These are phyloP conservation scores for Suillus subluteus DNA, from an alignment of 768 basidiomycete species.

Conservation along the genomic window DNA sequence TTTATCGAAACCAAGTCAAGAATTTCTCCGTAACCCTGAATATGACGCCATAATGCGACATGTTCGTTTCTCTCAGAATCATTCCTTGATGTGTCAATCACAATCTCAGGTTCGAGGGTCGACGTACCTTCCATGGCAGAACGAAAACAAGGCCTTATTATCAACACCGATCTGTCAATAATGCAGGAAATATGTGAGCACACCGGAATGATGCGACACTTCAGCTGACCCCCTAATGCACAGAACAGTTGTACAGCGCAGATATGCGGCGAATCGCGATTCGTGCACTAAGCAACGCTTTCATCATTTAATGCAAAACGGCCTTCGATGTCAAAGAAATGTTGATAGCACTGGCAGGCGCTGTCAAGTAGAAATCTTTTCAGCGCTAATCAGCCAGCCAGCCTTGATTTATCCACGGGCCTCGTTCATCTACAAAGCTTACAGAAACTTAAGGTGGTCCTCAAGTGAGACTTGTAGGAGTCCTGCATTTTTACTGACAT, in stretches of 20 bases:
- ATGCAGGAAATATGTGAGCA: slow-evolving; percentile 55
- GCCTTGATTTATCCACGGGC: slow-evolving; percentile 47
- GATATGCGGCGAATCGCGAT: slow-evolving; percentile 57
- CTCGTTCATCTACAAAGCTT: slow-evolving; percentile 58
- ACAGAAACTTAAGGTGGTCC: slow-evolving; percentile 14
- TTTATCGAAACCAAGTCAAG: slow-evolving; percentile 37
- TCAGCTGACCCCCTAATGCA: slow-evolving; percentile 39
- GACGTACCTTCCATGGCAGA: slow-evolving; percentile 70
- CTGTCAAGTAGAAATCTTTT: slow-evolving; percentile 63
- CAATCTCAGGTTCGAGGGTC: background rate
- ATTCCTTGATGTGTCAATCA: slow-evolving; percentile 53
- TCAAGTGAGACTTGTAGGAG: background rate
- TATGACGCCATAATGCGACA: slow-evolving; percentile 54
- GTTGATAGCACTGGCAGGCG: slow-evolving; percentile 68
- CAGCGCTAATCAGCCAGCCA: slow-evolving; percentile 46
- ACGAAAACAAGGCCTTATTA: slow-evolving; percentile 55
- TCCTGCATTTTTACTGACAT: background rate
- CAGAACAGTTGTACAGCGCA: slow-evolving; percentile 54
- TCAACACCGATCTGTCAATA: slow-evolving; percentile 69
- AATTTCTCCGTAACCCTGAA: slow-evolving; percentile 51
- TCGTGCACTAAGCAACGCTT: slow-evolving; percentile 59
- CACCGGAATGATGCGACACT: background rate
- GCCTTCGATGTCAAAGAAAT: slow-evolving; percentile 66
- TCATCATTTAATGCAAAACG: slow-evolving; percentile 74
- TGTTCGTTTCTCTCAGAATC: slow-evolving; percentile 67